Evolutionary conservation across 164 flowering plant genomes (phyloP).

Genomic region (Annona cherimola): DNA sequence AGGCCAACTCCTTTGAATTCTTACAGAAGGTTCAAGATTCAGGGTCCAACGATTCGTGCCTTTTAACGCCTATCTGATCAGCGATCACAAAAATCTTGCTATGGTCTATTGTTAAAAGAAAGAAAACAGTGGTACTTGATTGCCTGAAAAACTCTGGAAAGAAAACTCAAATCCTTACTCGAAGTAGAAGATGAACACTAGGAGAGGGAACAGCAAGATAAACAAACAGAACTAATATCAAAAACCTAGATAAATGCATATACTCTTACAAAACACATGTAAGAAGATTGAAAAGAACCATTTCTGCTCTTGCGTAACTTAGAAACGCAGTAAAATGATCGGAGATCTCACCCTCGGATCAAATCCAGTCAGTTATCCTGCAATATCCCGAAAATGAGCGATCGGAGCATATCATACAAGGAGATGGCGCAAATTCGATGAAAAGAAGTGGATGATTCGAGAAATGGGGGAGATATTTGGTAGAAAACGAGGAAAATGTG

Average conservation of each 20-base stretch:
- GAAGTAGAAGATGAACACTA: background rate
- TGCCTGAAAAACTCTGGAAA: background rate
- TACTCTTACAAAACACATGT: background rate
- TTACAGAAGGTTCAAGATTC: too few species aligned
- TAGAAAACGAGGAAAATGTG: background rate
- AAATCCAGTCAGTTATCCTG: background rate
- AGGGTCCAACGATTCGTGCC: too few species aligned
- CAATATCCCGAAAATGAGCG: background rate
- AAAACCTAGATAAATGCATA: background rate
- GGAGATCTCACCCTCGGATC: background rate
- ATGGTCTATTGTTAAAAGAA: background rate
- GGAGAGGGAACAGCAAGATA: background rate
- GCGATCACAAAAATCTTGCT: background rate
- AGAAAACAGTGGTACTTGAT: background rate
- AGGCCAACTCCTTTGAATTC: background rate
- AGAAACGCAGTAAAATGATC: background rate
- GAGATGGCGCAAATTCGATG: background rate
- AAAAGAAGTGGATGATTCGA: background rate
- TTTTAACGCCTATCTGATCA: background rate
- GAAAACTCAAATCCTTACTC: background rate
- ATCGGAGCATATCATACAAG: background rate
- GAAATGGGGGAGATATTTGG: background rate
- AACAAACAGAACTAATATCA: background rate
- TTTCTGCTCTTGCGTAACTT: background rate
- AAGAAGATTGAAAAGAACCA: background rate